Evolutionary conservation across 352 stramenopile species (phyloP).

Genomic region (Phytophthora citrophthora): DNA sequence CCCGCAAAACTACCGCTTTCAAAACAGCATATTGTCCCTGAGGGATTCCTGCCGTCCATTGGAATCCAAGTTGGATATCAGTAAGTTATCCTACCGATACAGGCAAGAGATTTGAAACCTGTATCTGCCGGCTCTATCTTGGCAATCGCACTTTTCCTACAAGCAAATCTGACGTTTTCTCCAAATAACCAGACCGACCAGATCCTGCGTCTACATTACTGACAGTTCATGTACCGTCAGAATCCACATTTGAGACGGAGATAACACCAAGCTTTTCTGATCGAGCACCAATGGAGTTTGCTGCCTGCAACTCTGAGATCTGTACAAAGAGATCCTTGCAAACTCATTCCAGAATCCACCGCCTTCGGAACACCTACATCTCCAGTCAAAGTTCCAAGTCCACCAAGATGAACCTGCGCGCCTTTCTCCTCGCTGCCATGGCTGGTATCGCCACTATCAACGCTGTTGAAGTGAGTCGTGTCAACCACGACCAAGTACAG

Average conservation of each 20-base stretch:
- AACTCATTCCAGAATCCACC: slow-evolving; percentile 14
- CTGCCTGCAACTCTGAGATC: neutral
- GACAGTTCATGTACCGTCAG: neutral
- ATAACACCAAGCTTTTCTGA: slow-evolving; percentile 9
- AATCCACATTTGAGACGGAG: slow-evolving; percentile 6
- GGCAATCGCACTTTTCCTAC: slow-evolving; percentile 6
- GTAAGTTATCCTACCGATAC: neutral
- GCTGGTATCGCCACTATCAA: slow-evolving; percentile 5
- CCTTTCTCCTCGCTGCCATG: slow-evolving; percentile 17
- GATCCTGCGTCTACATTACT: slow-evolving; percentile 10
- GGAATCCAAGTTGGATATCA: neutral
- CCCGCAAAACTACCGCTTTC: no score
- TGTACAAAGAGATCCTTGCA: neutral
- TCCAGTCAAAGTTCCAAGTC: neutral
- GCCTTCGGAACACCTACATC: neutral
- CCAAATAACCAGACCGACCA: slow-evolving; percentile 21
- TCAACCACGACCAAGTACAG: slow-evolving; percentile 31
- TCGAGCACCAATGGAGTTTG: slow-evolving; percentile 8
- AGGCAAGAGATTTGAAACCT: slow-evolving; percentile 5
- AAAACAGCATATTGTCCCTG: no score
- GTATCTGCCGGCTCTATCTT: slow-evolving; percentile 11
- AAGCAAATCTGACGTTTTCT: slow-evolving; percentile 2
- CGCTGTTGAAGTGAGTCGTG: slow-evolving; percentile 19
- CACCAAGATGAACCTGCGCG: slow-evolving; percentile 21
- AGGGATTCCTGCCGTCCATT: neutral